Conservation (phyloP, 2,329 filamentous ascomycete genomes). For the Beauveria brongniartii region DNA sequence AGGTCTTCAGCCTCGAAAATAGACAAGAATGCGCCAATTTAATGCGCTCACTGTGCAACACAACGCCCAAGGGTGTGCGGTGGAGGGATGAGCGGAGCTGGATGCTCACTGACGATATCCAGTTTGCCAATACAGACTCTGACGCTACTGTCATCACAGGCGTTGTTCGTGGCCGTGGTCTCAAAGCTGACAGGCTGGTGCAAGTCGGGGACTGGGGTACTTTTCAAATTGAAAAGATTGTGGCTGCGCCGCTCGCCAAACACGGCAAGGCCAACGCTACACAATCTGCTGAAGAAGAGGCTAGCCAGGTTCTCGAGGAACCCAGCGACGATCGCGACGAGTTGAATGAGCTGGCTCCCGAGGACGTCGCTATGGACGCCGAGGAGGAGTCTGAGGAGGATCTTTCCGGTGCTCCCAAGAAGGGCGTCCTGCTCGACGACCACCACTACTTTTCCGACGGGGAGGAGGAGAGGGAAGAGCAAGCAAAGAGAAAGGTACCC, state of each 20-base stretch:
- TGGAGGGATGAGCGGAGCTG: slow-evolving; percentile 96
- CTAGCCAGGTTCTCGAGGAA: slow-evolving; percentile 54
- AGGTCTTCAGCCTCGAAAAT: slow-evolving; percentile 79
- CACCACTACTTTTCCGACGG: slow-evolving; percentile 92
- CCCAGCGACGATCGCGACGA: slow-evolving; percentile 78
- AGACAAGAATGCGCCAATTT: slow-evolving; percentile 87
- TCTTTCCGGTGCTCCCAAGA: slow-evolving; percentile 45
- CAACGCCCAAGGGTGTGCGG: slow-evolving; percentile 83
- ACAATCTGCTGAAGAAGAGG: slow-evolving; percentile 52
- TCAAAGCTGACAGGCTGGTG: slow-evolving; percentile 84
- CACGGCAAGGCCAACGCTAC: slow-evolving; percentile 62
- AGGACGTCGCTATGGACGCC: slow-evolving; percentile 66
- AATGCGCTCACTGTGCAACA: slow-evolving; percentile 84
- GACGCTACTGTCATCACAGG: slow-evolving; percentile 72
- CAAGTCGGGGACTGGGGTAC: slow-evolving; percentile 92
- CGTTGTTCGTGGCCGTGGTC: slow-evolving; percentile 71
- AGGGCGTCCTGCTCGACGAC: slow-evolving; percentile 88
- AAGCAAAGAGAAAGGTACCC: slow-evolving; percentile 54
- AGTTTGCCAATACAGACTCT: slow-evolving; percentile 55
- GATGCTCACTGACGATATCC: slow-evolving; percentile 81
- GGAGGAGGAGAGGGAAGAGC: slow-evolving; percentile 51
- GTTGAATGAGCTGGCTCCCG: slow-evolving; percentile 74
- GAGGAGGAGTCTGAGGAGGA: slow-evolving; percentile 47
- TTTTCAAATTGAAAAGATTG: slow-evolving; percentile 86
- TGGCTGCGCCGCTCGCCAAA: slow-evolving; percentile 59